A percentile compares a stretch with the other conserved stretches of the same genome.
Evolutionary conservation across 129 eudicot genomes (phyloP).

Genomic region (Pseudognaphalium luteoalbum): DNA sequence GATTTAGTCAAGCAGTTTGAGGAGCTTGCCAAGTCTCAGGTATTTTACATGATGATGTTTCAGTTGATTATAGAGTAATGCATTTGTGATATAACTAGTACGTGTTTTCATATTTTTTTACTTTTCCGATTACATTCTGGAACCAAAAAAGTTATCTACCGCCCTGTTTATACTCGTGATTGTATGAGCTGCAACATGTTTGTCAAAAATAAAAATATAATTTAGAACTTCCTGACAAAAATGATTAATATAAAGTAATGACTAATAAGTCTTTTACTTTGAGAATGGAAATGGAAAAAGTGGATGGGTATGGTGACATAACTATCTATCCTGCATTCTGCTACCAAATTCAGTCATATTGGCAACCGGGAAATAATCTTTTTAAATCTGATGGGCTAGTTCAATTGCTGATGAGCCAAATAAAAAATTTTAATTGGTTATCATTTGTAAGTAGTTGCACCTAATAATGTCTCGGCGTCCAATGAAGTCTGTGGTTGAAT

Average conservation of each 20-base stretch:
- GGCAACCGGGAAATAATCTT: neutral
- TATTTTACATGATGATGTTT: slow-evolving; percentile 17
- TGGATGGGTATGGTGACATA: neutral
- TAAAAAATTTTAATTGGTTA: too few species aligned
- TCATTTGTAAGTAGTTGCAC: too few species aligned
- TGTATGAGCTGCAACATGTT: neutral
- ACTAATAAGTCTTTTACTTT: neutral
- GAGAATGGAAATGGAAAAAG: neutral
- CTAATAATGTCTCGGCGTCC: too few species aligned
- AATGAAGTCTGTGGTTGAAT: too few species aligned
- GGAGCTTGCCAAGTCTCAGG: slow-evolving; percentile 93
- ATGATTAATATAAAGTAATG: neutral
- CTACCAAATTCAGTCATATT: neutral
- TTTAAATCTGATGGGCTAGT: neutral
- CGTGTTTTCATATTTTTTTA: neutral
- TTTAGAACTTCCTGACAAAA: neutral
- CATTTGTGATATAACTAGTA: neutral
- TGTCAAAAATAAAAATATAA: neutral
- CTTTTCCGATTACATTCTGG: neutral
- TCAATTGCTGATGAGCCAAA: neutral
- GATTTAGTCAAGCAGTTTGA: slow-evolving; percentile 99
- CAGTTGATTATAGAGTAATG: neutral
- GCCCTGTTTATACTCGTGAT: neutral
- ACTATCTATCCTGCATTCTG: neutral
- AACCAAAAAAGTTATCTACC: neutral